These are phyloP conservation scores for Melampsora larici-populina DNA, from an alignment of 1,284 basidiomycete species.

Conservation along the genomic window DNA sequence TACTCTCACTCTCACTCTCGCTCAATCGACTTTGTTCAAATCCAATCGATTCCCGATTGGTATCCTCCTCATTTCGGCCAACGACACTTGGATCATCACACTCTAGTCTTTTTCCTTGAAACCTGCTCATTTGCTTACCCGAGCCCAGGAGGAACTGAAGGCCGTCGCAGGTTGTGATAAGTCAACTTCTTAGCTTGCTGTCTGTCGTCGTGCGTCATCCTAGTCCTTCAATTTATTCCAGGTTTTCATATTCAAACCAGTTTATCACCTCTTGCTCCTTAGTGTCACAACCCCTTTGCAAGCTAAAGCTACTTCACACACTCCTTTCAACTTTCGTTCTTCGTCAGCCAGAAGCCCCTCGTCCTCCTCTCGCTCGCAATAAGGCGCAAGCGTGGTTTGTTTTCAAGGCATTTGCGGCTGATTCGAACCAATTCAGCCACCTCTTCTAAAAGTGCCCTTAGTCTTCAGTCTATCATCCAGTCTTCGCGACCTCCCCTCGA, in stretches of 20 bases:
- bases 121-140: background rate
- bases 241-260: background rate
- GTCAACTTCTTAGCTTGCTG: background rate
- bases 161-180: constrained; percentile 6
- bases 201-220: constrained; percentile 3
- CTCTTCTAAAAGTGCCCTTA: background rate
- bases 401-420: background rate
- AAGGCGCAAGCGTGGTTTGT: background rate
- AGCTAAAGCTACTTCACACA: constrained; percentile 3
- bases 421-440: constrained; percentile 10
- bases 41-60: background rate
- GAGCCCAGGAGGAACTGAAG: constrained; percentile 6
- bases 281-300: background rate
- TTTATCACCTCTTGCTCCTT: constrained; percentile 1
- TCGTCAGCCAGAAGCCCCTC: background rate
- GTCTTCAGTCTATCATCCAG: background rate
- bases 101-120: background rate
- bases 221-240: background rate
- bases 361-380: constrained; percentile 2
- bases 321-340: background rate
- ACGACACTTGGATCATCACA: background rate
- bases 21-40: background rate
- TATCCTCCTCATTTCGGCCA: background rate
- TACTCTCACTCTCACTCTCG: background rate
- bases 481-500: background rate